Base-by-base conservation (phyloP, 2,329 filamentous ascomycete species). In the Penicillium corylophilum region DNA sequence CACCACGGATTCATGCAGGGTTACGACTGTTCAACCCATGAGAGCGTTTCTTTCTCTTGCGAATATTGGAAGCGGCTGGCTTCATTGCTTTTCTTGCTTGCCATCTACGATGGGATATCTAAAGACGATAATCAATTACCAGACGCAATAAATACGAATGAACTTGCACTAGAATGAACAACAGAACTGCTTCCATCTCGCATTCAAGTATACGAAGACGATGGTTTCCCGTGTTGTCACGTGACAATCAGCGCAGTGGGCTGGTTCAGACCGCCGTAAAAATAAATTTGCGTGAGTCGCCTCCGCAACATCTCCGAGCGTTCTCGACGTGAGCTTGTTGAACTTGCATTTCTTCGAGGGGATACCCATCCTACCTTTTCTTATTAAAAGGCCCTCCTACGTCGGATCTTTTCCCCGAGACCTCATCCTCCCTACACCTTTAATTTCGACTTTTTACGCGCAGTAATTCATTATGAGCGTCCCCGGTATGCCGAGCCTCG, bases 241-340 rank as follows among this genome's bases (percentile, higher is more conserved):
- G 63, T 69, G 67, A 13, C 2, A 7, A 1, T 8, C 6, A 56
- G 57, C 63, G 23, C 10, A 7, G 6, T 5, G 50, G 62, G 65
- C 36, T 13, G 10, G 1, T 44, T 13, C 36, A 5, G 60, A 8
- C 13, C 8, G 9, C 64, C 67, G 67, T 52, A 63, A 65, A 64
- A 70, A 66, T 67, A 68, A 69, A 68, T 66, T 69, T 67, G 61
- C 60, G 56, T 46, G 46, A 60, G 43, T 64, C 50, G 57, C 59
- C 66, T 69, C 68, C 67, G 64, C 65, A 65, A 61, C 54, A 62
- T 48, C 51, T 64, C 63, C 61, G 61, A 52, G 56, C 36, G 44
- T 38, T 44, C 24, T 44, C 29, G 43, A 29, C 31, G 47, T 44
- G 45, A 52, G 48, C 41, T 48, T 43, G 38, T 48, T 43, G 28